Evolutionary conservation across 441 rosid genomes (phyloP), one percentile per base, ranked within the genome.

Genomic region (Erysimum cheiri): DNA sequence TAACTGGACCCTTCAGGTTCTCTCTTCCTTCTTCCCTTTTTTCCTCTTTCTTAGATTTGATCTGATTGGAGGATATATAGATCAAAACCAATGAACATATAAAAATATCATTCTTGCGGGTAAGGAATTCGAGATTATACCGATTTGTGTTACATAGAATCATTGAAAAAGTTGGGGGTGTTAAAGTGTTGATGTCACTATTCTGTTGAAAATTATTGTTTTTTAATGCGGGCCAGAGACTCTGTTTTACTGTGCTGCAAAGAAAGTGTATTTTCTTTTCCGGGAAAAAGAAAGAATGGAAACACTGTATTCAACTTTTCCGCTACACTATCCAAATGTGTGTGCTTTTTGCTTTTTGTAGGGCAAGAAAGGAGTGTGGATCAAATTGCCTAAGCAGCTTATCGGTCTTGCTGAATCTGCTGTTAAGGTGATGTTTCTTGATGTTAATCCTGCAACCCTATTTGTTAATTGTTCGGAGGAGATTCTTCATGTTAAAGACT

Each of bases 361-460:
- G 97, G 92, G 90, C 0, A 94, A 85, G 80, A 87, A 48, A 64
- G 99, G 97, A 37, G 86, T 92, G 41, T 94, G 99, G 99, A 86
- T 94, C 77, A 92, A 90, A 78, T 71, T 94, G 60, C 97, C 98
- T 0, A 90, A 80, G 63, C 72, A 83, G 28, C 82, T 85, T 6
- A 85, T 71, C 22, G 81, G 79, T 79, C 93, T 94, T 19, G 82
- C 85, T 40, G 96, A 92, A 82, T 68, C 72, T 76, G 90, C 91
- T 36, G 96, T 92, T 24, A 77, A 88, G 92, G 98, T 64, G 43
- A 10, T 72, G 72, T 67, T 68, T 43, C 65, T 54, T 58, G 35
- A 59, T 52, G 29, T 15, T 44, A 8, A 9, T 12, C 26, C 26
- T 65, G 22, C 31, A 26, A n/a, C 37, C 3, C 57, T 43, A 48